Base-by-base conservation (phyloP, 148 eudicot species). In the Suaeda aralocaspica region DNA sequence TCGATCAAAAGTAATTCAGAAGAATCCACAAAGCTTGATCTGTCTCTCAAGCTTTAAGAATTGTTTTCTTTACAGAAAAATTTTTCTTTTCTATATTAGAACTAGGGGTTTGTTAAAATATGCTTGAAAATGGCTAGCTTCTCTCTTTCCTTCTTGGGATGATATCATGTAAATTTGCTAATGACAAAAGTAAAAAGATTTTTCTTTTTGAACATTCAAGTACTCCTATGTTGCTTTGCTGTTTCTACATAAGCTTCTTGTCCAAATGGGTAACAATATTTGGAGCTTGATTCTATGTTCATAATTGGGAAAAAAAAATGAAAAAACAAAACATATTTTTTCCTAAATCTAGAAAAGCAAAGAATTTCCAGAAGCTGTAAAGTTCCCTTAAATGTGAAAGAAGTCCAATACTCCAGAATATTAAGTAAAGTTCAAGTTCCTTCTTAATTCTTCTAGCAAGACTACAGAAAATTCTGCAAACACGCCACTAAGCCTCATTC, bases 41-140 rank as follows among this genome's bases (percentile, higher is more conserved):
- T 87, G 57, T 84, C 91, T 1, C 89, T 86, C 60, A 86, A 87
- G 83, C 87, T 89, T 73, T 89, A 66, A 82, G 72, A 71, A 71
- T 59, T 24, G n/a, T 63, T 19, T 72, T 57, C 9, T 12, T 10
- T 39, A 44, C n/a, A 36, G 34, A 19, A 34, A 26, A 44, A 42
- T 16, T 21, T 59, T 55, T 66, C 33, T 73, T 41, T 49, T 46
- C 25, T 64, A 31, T 33, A 59, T 13, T 72, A 72, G 59, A 58
- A 31, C 50, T 75, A 74, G 72, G 79, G 71, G 76, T 64, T 79
- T 68, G 67, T 60, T 74, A 68, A 68, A 64, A 53, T 67, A 72
- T 81, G 79, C 71, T 77, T 77, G 81, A 67, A 46, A 48, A 59
- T 19, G 77, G 71, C 70, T 74, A 66, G 84, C 64, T 61, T 73